These are phyloP conservation scores for Hericium erinaceus DNA, from an alignment of 768 basidiomycete species.

Conservation along the genomic window DNA sequence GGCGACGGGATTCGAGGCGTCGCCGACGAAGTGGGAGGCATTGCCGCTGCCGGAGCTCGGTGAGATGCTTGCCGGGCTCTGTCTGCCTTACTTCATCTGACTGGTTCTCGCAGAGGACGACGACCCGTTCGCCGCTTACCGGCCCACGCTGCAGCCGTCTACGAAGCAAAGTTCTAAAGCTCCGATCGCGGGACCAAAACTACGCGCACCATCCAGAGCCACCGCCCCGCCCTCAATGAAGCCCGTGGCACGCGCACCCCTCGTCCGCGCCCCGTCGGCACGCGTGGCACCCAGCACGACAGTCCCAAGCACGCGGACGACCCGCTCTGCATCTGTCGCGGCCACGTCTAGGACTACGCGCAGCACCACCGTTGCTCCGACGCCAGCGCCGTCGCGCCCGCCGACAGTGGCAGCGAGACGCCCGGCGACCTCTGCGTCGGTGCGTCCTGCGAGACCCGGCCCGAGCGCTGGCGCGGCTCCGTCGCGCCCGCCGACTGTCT, in stretches of 20 bases:
- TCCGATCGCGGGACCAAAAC: too few relatives aligned
- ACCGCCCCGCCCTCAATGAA: too few relatives aligned
- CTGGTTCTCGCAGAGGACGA: not conserved
- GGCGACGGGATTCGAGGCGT: conserved; percentile 4
- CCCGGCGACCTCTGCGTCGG: not conserved
- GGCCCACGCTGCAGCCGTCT: not conserved
- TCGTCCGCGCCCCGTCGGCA: too few relatives aligned
- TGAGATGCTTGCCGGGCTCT: not conserved
- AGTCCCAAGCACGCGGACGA: too few relatives aligned
- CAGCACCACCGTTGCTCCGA: not conserved
- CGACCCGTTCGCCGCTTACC: not conserved
- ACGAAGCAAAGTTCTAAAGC: not conserved
- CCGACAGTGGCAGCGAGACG: not conserved
- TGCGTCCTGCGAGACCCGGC: not conserved
- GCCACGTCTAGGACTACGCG: not conserved
- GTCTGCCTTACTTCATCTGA: not conserved
- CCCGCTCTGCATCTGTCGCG: too few relatives aligned
- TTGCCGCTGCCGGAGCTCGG: conserved; percentile 7
- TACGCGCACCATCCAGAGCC: too few relatives aligned
- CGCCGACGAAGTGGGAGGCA: conserved; percentile 5
- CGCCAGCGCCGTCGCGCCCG: not conserved
- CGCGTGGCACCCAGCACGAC: too few relatives aligned
- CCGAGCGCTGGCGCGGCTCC: not conserved
- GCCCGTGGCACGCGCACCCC: too few relatives aligned
- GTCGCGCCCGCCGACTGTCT: not conserved